Evolutionary conservation across 176 grass and related monocot species (phyloP).

Genomic region (Elymus sibiricus): DNA sequence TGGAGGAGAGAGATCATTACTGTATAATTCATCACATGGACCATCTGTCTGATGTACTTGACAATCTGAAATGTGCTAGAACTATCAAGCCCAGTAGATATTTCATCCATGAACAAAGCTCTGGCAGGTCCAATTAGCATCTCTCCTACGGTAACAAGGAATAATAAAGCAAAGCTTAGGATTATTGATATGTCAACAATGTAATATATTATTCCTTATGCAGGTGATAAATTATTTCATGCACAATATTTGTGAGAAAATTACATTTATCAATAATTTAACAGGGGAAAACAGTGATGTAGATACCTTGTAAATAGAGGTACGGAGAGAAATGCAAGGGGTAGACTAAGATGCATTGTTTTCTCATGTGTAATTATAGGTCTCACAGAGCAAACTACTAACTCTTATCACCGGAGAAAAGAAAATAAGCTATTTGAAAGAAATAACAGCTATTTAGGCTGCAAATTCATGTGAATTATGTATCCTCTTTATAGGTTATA

Average conservation of each 20-base stretch:
- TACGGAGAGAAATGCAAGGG: not conserved
- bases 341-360: not conserved
- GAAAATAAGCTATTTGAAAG: not conserved
- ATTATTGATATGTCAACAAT: not conserved
- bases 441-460: not conserved
- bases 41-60: slow-evolving; percentile 37
- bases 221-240: not conserved
- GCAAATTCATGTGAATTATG: not conserved
- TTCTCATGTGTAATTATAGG: slow-evolving; percentile 4
- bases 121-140: slow-evolving; percentile 56
- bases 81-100: slow-evolving; percentile 46
- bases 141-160: slow-evolving; percentile 31
- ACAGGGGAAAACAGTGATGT: not conserved
- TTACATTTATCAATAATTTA: not conserved
- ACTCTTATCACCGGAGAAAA: not conserved
- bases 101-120: slow-evolving; percentile 69
- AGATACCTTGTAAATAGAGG: not conserved
- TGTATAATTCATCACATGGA: slow-evolving; percentile 41
- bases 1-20: slow-evolving; percentile 54
- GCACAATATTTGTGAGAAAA: not conserved
- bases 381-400: not conserved
- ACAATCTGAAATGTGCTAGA: slow-evolving; percentile 35
- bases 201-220: slow-evolving; percentile 9
- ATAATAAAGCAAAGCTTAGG: not conserved
- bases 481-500: not conserved